Conservation (phyloP, 2,329 filamentous ascomycete species). For the Colletotrichum scovillei region DNA sequence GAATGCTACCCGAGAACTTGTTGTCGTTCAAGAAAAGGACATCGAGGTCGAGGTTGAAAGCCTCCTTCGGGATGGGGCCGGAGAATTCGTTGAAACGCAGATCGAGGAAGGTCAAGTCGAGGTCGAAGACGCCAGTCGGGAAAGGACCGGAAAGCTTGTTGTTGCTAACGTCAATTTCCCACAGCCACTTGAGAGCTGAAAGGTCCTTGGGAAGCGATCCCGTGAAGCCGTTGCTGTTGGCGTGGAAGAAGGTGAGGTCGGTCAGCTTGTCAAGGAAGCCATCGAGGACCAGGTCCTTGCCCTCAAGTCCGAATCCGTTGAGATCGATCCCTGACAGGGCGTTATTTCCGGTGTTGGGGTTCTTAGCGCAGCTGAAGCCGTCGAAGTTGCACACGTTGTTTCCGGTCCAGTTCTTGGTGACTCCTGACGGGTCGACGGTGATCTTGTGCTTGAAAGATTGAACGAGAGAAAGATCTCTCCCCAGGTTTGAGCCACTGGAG, state of each 20-base stretch:
- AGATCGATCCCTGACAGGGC: slow-evolving; percentile 1
- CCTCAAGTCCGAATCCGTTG: slow-evolving; percentile 4
- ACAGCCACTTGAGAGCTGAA: slow-evolving; percentile 9
- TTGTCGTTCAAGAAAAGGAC: slow-evolving; percentile 19
- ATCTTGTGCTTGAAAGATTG: slow-evolving; percentile 9
- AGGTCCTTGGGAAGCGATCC: slow-evolving; percentile 13
- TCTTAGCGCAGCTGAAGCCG: slow-evolving; percentile 8
- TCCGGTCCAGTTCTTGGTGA: slow-evolving; percentile 12
- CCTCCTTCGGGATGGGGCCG: slow-evolving; percentile 2
- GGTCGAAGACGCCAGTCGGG: not conserved
- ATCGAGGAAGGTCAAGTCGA: slow-evolving; percentile 1
- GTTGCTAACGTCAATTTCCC: slow-evolving; percentile 1
- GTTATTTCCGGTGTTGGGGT: slow-evolving; percentile 2
- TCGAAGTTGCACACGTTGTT: slow-evolving; percentile 15
- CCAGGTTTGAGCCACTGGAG: not conserved
- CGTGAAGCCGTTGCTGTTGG: slow-evolving; percentile 15
- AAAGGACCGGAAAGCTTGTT: slow-evolving; percentile 15
- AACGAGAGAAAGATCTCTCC: slow-evolving; percentile 5
- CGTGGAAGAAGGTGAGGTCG: slow-evolving; percentile 21
- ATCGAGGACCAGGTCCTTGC: not conserved
- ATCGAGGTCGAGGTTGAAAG: slow-evolving; percentile 10
- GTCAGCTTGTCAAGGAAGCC: slow-evolving; percentile 24
- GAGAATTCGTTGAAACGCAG: slow-evolving; percentile 19
- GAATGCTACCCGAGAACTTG: slow-evolving; percentile 14
- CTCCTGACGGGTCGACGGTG: not conserved